A percentile compares a stretch with the other conserved stretches of the same genome.
Conservation (phyloP, 371 early-diverging fungal species). For the Mucor plumbeus region DNA sequence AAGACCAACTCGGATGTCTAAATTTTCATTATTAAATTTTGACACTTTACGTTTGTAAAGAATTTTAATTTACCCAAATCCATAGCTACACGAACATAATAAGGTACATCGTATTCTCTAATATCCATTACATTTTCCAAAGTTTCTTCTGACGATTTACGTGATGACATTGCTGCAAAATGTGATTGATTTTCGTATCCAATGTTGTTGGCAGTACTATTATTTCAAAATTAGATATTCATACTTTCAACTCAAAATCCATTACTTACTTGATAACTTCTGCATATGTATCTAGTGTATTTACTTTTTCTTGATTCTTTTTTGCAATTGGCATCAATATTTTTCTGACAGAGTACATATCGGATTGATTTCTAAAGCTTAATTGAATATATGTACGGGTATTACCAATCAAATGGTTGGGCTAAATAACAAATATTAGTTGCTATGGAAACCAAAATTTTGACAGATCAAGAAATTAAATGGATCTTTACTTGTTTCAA, state of each 20-base stretch:
- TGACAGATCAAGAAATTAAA: neutral
- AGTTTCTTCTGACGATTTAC: slow-evolving; percentile 46
- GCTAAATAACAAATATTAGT: slow-evolving; percentile 44
- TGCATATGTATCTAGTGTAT: slow-evolving; percentile 65
- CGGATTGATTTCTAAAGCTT: slow-evolving; percentile 80
- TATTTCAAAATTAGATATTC: neutral
- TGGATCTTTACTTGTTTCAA: slow-evolving; percentile 72
- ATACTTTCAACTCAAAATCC: too few species aligned
- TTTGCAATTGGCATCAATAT: slow-evolving; percentile 70
- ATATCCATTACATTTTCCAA: slow-evolving; percentile 81
- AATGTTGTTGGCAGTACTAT: slow-evolving; percentile 39
- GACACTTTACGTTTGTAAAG: neutral
- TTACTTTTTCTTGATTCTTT: slow-evolving; percentile 71
- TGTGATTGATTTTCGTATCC: slow-evolving; percentile 29
- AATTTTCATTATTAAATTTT: neutral
- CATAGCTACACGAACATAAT: slow-evolving; percentile 92
- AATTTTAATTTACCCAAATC: slow-evolving; percentile 69
- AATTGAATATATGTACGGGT: slow-evolving; percentile 80
- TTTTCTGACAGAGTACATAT: slow-evolving; percentile 79
- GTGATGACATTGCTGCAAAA: slow-evolving; percentile 33
- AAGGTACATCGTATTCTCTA: slow-evolving; percentile 95
- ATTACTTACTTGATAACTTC: slow-evolving; percentile 53
- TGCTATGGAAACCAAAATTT: neutral
- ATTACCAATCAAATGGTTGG: slow-evolving; percentile 89
- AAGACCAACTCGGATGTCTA: slow-evolving; percentile 93